Percentiles rank a stretch among this genome's conserved stretches.
Conservation (phyloP, 148 eudicot genomes). For the Nepenthes mirabilis region DNA sequence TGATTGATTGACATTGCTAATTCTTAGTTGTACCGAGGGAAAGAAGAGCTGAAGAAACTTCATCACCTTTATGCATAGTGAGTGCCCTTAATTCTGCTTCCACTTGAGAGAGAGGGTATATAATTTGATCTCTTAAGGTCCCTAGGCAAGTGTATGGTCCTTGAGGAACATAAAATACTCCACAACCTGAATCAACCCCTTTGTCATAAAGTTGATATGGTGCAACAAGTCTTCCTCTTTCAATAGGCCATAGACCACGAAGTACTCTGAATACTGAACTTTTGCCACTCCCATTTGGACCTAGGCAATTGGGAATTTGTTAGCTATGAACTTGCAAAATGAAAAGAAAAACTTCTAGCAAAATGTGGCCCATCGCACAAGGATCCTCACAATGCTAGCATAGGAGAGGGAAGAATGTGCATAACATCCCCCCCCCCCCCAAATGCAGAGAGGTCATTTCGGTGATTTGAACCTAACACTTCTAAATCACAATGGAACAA, state of each 20-base stretch:
- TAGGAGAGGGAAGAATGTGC: too few species aligned
- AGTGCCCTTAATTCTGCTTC: conserved; percentile 62
- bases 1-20: neutral
- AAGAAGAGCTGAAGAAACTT: neutral
- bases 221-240: conserved; percentile 52
- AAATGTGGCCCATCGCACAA: too few species aligned
- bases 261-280: conserved; percentile 94
- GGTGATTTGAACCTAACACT: too few species aligned
- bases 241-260: conserved; percentile 88
- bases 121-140: conserved; percentile 85
- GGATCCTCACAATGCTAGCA: too few species aligned
- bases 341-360: too few species aligned
- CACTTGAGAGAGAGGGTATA: conserved; percentile 69
- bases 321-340: conserved; percentile 2
- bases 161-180: conserved; percentile 84
- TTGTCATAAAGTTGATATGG: conserved; percentile 44
- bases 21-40: neutral
- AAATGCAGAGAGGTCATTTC: too few species aligned
- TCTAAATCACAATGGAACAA: too few species aligned
- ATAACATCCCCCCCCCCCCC: neutral
- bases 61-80: conserved; percentile 25
- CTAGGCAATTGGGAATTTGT: conserved; percentile 23
- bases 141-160: conserved; percentile 94
- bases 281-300: conserved; percentile 99
- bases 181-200: conserved; percentile 46